Base-by-base conservation (phyloP, 2,329 filamentous ascomycete species). In the Apiospora kogelbergensis region DNA sequence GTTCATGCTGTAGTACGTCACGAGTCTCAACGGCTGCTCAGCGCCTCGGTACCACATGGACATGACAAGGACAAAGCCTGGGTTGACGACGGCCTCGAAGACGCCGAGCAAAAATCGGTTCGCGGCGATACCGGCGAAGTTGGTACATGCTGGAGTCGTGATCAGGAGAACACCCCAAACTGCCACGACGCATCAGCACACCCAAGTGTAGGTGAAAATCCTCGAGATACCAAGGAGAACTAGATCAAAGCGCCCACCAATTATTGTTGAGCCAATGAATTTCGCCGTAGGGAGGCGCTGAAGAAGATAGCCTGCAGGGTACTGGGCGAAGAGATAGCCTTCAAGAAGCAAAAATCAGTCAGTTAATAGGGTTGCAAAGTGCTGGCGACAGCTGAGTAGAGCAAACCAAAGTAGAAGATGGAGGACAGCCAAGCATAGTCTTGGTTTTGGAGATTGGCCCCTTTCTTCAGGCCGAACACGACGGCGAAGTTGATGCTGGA, bases 1-100 rank as follows among this genome's bases (percentile, higher is more conserved):
- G 71, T 89, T 89, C 1, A 84, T 86, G 70, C 84, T 85, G 72
- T 88, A 89, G 76, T 86, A 90, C 0, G 83, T 79, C 65, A 85
- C 86, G 6, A 88, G 80, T 0, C 87, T 83, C 5, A 88, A 76
- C 0, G 84, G 84, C 72, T 86, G 85, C 73, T 87, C 84, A 2
- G 78, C 75, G 5, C 76, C 74, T 1, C 78, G 83, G 70, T 81
- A 82, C 79, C 77, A 80, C 68, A 79, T 78, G 10, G 75, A 74
- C 72, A 78, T 78, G 69, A 78, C 77, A n/a, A 78, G 65, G 17
- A 78, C 77, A 67, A 79, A 78, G 0, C 83, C 84, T 1, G 89
- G 89, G 73, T 89, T 87, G 2, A 85, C 80, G 67, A 84, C 85
- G 0, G 88, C 86, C 76, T 90, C 88, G 2, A 85, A 84, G 3